Percentiles rank a stretch among this genome's conserved stretches.
phyloP scores from a whole-genome alignment of 176 grass and related monocot genomes.

The Aegilops speltoides region DNA sequence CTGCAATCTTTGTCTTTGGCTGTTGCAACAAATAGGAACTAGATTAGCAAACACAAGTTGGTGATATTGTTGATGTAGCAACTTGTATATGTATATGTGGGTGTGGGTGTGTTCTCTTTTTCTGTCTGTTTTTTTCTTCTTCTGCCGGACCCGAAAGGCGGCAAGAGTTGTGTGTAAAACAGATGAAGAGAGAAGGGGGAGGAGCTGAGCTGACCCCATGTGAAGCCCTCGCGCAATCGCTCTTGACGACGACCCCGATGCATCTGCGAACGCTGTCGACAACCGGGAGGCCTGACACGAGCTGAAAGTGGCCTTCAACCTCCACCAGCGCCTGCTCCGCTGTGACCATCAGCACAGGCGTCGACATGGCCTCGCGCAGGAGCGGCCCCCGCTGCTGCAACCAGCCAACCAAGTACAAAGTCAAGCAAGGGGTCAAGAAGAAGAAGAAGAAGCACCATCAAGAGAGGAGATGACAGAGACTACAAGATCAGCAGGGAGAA shows the following conservation, averaged over 20 bases:
- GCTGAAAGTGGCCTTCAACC: conserved; percentile 58
- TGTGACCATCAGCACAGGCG: conserved; percentile 45
- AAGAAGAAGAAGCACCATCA: neutral
- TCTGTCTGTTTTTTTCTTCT: neutral
- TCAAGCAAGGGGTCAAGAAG: neutral
- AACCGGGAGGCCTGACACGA: conserved; percentile 67
- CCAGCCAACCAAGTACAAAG: neutral
- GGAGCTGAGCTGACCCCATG: conserved; percentile 53
- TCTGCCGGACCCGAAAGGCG: neutral
- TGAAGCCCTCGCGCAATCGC: conserved; percentile 56
- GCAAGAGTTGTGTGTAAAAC: neutral
- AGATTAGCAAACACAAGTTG: conserved; percentile 20
- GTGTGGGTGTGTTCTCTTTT: neutral
- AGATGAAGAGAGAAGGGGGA: neutral
- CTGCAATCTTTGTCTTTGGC: conserved; percentile 52
- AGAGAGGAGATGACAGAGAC: neutral
- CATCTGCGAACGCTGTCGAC: conserved; percentile 69
- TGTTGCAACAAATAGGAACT: conserved; percentile 37
- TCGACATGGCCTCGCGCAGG: conserved; percentile 67
- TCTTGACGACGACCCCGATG: conserved; percentile 68
- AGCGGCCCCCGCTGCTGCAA: conserved; percentile 19
- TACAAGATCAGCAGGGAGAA: neutral
- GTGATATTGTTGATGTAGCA: neutral
- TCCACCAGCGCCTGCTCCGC: conserved; percentile 69
- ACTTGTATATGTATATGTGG: neutral